Evolutionary conservation across 768 basidiomycete species (phyloP).

Genomic region (Zangia roseola): DNA sequence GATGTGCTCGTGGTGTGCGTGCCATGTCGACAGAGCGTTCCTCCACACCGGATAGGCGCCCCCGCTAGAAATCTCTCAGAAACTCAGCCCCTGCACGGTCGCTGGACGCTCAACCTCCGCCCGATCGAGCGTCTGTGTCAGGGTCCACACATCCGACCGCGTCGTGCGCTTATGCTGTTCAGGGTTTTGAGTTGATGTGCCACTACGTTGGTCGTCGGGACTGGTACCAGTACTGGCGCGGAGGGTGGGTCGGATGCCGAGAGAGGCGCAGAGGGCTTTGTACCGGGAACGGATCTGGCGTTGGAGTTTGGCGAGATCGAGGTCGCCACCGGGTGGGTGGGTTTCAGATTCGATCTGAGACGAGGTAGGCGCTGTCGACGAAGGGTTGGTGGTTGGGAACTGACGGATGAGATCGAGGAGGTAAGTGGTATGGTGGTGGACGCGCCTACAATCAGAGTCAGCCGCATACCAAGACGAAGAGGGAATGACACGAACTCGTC

Average conservation of each 20-base stretch:
- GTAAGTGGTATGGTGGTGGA: conserved; percentile 59
- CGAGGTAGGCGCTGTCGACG: too few relatives aligned
- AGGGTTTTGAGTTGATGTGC: too few relatives aligned
- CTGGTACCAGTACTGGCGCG: conserved; percentile 27
- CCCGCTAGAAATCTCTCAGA: neutral
- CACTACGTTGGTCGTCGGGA: conserved; percentile 37
- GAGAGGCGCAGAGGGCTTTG: conserved; percentile 76
- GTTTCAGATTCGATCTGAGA: conserved; percentile 27
- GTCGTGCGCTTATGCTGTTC: too few relatives aligned
- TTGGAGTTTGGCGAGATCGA: conserved; percentile 77
- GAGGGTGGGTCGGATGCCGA: conserved; percentile 62
- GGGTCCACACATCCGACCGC: too few relatives aligned
- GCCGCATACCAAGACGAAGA: too few relatives aligned
- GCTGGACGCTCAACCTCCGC: conserved; percentile 3
- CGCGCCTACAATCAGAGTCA: conserved; percentile 49
- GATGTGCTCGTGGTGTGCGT: too few relatives aligned
- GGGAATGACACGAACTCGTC: conserved; percentile 41
- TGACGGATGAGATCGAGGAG: conserved; percentile 69
- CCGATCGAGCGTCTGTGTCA: too few relatives aligned
- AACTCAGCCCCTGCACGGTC: conserved; percentile 16
- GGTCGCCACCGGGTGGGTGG: conserved; percentile 32
- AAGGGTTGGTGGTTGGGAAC: conserved; percentile 81
- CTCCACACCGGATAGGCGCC: too few relatives aligned
- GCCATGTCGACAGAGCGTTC: too few relatives aligned
- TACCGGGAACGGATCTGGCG: conserved; percentile 87